Base-by-base conservation (phyloP, 345 rosid species). In the Citrus reticulata region DNA sequence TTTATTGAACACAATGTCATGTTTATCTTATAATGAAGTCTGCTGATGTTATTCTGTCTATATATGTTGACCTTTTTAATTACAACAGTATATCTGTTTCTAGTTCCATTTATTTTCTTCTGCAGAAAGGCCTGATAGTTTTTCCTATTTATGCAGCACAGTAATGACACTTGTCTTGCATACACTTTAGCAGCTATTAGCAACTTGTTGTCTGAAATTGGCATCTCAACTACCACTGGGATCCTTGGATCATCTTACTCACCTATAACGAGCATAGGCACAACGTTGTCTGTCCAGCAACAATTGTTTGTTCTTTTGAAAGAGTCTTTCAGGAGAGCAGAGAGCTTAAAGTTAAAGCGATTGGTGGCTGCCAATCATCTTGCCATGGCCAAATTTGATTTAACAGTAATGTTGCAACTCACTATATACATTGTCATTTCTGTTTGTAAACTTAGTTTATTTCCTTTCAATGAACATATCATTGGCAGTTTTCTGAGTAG, bases 161-260 rank as follows among this genome's bases (percentile, higher is more conserved):
- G 92, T 80, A 90, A 94, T 83, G 99, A 94, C 77, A 88, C 94
- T 62, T 96, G 97, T 86, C 98, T 96, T 87, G 98, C 98, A 57
- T 96, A 96, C 84, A 92, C 98, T 60, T 81, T 94, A 81, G 91
- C 97, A 70, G 93, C 97, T 74, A 91, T 96, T 79, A 90, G 98
- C 90, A 94, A 85, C 89, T 85, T 96, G 85, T 85, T 93, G 77
- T 93, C 97, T 73, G 98, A 96, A 85, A 88, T 86, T 81, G 94
- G 97, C 35, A 86, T 93, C 88, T 91, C 94, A 72, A 91, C 85
- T 71, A 82, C 93, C 14, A 83, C 83, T 80, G 89, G 91, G 78
- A 82, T 88, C 78, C 97, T 93, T 67, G 98, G 98, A 83, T 86
- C 97, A 29, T 91, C 98, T 35, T 89, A 87, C 86, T 90, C 97